Percentiles rank a stretch among this genome's conserved stretches.
These are phyloP conservation scores for Fusarium protoensiforme DNA, from an alignment of 2,329 filamentous ascomycete species.

Conservation along the genomic window DNA sequence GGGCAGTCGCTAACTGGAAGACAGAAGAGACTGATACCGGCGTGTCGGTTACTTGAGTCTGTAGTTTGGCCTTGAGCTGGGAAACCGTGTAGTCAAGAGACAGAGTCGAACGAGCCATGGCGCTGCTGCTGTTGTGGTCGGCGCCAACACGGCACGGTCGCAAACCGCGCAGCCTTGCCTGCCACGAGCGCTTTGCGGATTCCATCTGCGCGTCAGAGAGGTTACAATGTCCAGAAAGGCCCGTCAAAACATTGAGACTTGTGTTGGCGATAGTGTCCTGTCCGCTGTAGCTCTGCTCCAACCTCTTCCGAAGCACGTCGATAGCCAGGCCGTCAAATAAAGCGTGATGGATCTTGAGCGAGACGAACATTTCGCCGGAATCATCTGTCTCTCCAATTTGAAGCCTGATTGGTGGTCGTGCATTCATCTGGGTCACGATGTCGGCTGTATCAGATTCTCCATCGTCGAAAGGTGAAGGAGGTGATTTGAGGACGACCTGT, in stretches of 20 bases:
- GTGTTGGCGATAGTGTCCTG: not conserved
- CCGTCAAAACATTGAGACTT: not conserved
- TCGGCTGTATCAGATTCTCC: not conserved
- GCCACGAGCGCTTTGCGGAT: not conserved
- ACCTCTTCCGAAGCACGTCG: not conserved
- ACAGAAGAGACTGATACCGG: not conserved
- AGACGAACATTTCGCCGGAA: rapidly evolving
- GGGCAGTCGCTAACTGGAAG: conserved; percentile 11
- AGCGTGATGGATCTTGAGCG: conserved; percentile 21
- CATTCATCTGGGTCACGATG: conserved; percentile 3
- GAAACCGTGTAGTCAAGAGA: not conserved
- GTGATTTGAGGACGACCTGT: conserved; percentile 8
- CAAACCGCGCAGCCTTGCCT: not conserved
- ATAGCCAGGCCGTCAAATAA: conserved; percentile 20
- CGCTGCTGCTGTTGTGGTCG: not conserved
- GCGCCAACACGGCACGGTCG: conserved; percentile 2
- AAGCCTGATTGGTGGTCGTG: conserved; percentile 1
- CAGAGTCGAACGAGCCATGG: conserved; percentile 13
- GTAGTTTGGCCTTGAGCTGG: not conserved
- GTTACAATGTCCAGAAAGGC: not conserved
- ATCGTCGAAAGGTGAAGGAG: not conserved
- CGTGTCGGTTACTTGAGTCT: not conserved
- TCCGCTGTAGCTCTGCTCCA: not conserved
- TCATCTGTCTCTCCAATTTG: not conserved
- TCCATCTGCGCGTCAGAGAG: not conserved